Evolutionary conservation across 2,329 filamentous ascomycete species (phyloP), one percentile per base, ranked within the genome.

Genomic region (Penicillium janthinellum): DNA sequence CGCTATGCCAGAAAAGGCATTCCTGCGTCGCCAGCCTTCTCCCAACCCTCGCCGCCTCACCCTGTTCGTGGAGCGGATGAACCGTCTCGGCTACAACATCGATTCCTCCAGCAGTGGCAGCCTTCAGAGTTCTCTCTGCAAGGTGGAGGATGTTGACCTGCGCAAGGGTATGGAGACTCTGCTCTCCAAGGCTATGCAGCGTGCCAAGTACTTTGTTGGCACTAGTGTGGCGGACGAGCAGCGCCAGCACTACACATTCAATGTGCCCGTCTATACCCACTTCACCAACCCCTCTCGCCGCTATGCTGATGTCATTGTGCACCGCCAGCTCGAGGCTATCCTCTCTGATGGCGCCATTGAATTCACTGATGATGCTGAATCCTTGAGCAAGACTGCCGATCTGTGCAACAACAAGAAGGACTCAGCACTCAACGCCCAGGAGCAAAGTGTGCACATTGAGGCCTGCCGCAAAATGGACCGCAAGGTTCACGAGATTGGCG

Each of bases 361-460:
- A 71, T 97, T 95, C 76, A 88, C 82, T 4, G 95, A 99, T 67
- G 95, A 99, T 63, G 77, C 95, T 61, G 95, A 99, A 73, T 88
- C 83, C 58, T 82, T 99, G 44, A 88, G 88, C 70, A 99, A 98
- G 86, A 96, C 90, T 53, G 90, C 93, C 8, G 95, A 99, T 78
- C 87, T 91, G 68, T 96, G 92, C 84, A 99, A 99, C 82, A 96
- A 91, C 73, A 99, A 98, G 88, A 99, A 98, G 78, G 95, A 99
- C 75, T 98, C 93, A 12, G 92, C 95, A 1, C 94, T 96, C 79
- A 95, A 92, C 71, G 95, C 95, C 14, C 95, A 99, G 77, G 95
- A 99, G 77, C 95, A 99, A 81, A 98, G 95, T 77, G 92, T 99
- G 52, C 95, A 99, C 79, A 97, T 99, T 64, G 95, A 98, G 75